Base-by-base conservation (phyloP, 1,284 basidiomycete species). In the Malassezia equina region DNA sequence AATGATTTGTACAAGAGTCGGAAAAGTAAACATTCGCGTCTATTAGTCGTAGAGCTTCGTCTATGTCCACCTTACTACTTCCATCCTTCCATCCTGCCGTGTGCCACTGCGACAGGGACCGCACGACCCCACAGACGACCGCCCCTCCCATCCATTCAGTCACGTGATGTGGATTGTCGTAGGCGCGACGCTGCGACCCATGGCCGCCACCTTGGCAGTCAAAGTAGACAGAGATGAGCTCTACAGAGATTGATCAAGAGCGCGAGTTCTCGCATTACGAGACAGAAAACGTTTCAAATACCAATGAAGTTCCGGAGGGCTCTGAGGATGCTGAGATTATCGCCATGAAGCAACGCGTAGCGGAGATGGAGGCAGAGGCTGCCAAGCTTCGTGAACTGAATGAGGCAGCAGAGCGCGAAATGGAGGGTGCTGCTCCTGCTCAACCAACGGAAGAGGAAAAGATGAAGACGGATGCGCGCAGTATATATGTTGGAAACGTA, bases 401-500 rank as follows among this genome's bases (percentile, higher is more conserved):
- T 71, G 87, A 86, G 45, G 86, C 86, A 53, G 86, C 87, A 58
- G 85, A 87, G 66, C 81, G 83, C 48, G 69, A 62, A 17, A 86
- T 88, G 71, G 84, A 79, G 50, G 80, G 81, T 55, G 76, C 76
- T 43, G 63, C 55, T 0, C 57, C 62, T 17, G 55, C 46, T 0
- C 63, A 62, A 50, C 66, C 66, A 1, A 60, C 58, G 4, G 71
- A 73, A 28, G 67, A 73, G 52, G 71, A 73, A 43, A 75, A 78
- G 45, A 80, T 84, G 36, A 79, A 82, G 39, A 84, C 91, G 15
- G 94, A 99, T 76, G 77, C 79, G 59, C 81, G 91, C 73, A 95
- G 90, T 79, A 78, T 99, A 50, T 96, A 91, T 75, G 86, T 99
- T 63, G 94, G 94, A 43, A 98, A 98, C 77, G 93, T 95, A 75